Evolutionary conservation across 108 stramenopile species (phyloP).

Genomic region (Nannochloropsis gaditana): DNA sequence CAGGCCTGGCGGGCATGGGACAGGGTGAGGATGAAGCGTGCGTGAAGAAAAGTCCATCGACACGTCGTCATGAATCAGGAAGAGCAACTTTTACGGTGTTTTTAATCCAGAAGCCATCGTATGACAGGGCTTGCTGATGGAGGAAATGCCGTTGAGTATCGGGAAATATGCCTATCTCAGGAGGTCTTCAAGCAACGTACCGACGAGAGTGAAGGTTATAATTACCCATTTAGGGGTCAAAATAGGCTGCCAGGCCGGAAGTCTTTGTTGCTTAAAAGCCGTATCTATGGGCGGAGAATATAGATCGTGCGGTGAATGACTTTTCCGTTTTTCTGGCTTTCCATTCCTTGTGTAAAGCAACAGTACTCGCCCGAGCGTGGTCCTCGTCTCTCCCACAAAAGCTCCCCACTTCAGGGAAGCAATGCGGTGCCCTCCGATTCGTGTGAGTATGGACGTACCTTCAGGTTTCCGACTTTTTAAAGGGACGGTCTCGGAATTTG

Average conservation of each 20-base stretch:
- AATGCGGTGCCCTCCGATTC: no score
- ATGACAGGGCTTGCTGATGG: no score
- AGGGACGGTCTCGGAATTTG: not conserved
- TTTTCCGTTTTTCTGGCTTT: no score
- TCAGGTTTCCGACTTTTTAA: not conserved
- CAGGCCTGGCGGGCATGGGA: conserved; percentile 46
- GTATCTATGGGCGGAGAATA: not conserved
- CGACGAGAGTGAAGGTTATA: conserved; percentile 61
- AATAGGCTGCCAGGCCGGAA: conserved; percentile 87
- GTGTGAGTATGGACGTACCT: not conserved
- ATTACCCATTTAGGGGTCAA: conserved; percentile 81
- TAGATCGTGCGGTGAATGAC: no score
- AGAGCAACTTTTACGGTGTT: no score
- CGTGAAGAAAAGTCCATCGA: not conserved
- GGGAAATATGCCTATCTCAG: no score
- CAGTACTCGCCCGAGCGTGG: no score
- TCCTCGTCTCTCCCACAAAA: no score
- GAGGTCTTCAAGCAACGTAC: not conserved
- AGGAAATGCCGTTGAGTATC: no score
- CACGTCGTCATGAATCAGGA: not conserved
- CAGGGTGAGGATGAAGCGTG: not conserved
- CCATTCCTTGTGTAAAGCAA: no score
- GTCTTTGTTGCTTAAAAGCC: conserved; percentile 66
- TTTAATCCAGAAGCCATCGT: no score
- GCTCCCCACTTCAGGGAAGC: no score